These are phyloP conservation scores for Musa acuminata DNA, from an alignment of 176 grass and related monocot genomes.

Conservation along the genomic window DNA sequence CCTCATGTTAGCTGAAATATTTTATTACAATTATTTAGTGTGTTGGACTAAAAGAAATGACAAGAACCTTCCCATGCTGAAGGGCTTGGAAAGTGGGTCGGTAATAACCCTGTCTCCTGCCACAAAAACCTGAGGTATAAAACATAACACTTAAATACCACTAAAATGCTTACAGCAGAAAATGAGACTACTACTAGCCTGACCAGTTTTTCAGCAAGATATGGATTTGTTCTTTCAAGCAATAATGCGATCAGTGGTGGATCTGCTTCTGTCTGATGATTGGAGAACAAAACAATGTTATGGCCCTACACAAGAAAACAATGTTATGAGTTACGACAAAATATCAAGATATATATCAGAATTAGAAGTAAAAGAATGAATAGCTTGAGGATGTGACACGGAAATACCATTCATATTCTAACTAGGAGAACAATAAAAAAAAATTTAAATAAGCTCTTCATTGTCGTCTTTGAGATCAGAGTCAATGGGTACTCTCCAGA, in stretches of 20 bases:
- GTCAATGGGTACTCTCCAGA: too few relatives aligned
- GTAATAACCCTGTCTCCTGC: slow-evolving; percentile 90
- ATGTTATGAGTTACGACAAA: background rate
- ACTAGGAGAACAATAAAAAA: background rate
- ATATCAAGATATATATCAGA: background rate
- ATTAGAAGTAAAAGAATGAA: background rate
- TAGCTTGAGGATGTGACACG: background rate
- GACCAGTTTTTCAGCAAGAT: slow-evolving; percentile 86
- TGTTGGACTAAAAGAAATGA: background rate
- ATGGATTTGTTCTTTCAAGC: slow-evolving; percentile 62
- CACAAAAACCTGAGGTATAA: slow-evolving; percentile 67
- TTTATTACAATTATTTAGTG: background rate
- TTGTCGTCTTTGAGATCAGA: too few relatives aligned
- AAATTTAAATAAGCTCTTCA: too few relatives aligned
- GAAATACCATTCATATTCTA: background rate
- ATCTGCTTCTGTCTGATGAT: slow-evolving; percentile 96
- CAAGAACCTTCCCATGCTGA: slow-evolving; percentile 94
- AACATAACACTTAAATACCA: slow-evolving; percentile 12
- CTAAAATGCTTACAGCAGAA: slow-evolving; percentile 23
- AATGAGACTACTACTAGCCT: slow-evolving; percentile 18
- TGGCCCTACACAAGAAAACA: slow-evolving; percentile 46
- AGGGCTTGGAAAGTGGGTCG: slow-evolving; percentile 95
- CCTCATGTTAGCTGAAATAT: background rate
- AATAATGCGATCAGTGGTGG: slow-evolving; percentile 72
- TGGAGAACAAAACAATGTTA: slow-evolving; percentile 98